Evolutionary conservation across 2,329 filamentous ascomycete species (phyloP).

Genomic region (Huntiella decipiens): DNA sequence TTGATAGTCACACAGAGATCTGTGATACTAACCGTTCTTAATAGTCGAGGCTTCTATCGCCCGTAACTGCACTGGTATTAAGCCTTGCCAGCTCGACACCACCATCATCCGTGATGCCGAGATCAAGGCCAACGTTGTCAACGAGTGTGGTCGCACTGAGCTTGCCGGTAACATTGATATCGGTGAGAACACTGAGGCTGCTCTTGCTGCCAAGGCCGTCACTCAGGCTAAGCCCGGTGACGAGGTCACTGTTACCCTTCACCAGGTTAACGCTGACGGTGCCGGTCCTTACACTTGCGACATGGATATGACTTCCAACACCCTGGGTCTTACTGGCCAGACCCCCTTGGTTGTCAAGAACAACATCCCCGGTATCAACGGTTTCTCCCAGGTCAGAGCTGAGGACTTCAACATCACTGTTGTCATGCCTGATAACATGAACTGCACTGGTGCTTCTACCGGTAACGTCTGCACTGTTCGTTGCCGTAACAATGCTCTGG

Average conservation of each 20-base stretch:
- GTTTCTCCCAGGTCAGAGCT: conserved; percentile 35
- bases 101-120: conserved; percentile 43
- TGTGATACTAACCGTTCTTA: conserved; percentile 1
- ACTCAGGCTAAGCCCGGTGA: conserved; percentile 29
- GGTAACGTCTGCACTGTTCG: conserved; percentile 40
- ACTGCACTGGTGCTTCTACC: conserved; percentile 33
- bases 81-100: conserved; percentile 46
- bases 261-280: conserved; percentile 35
- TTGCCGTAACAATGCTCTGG: conserved; percentile 37
- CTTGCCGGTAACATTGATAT: conserved; percentile 42
- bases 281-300: conserved; percentile 37
- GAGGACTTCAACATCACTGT: conserved; percentile 38
- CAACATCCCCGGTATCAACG: conserved; percentile 39
- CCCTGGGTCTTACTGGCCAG: conserved; percentile 17
- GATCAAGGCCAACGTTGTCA: conserved; percentile 32
- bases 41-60: conserved; percentile 34
- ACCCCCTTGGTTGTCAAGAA: conserved; percentile 32
- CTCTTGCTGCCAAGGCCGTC: conserved; percentile 25
- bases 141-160: conserved; percentile 44
- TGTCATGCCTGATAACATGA: conserved; percentile 28
- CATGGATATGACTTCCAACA: conserved; percentile 28
- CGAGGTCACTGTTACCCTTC: conserved; percentile 27
- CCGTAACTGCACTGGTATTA: conserved; percentile 43
- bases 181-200: conserved; percentile 34
- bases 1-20: neutral